These are phyloP conservation scores for Exophiala sp. DNA, from an alignment of 2,329 filamentous ascomycete genomes.

Conservation along the genomic window DNA sequence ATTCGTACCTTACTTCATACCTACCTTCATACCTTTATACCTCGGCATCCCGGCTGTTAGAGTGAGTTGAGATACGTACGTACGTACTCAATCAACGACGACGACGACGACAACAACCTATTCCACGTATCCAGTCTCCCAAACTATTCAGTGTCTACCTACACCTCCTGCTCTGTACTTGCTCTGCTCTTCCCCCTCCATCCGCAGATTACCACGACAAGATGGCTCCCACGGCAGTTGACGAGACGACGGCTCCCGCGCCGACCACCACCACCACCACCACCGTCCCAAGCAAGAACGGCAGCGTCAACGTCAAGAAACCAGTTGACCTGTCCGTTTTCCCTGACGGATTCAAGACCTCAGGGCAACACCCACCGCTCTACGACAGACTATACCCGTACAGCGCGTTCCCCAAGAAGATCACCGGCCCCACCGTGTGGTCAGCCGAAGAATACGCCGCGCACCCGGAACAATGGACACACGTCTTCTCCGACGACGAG, in stretches of 20 bases:
- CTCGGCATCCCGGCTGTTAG: too few relatives aligned
- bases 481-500: conserved; percentile 61
- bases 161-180: too few relatives aligned
- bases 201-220: not conserved
- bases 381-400: conserved; percentile 62
- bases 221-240: conserved; percentile 18
- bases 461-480: conserved; percentile 65
- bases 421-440: conserved; percentile 69
- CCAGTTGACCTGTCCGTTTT: conserved; percentile 37
- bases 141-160: not conserved
- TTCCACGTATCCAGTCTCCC: too few relatives aligned
- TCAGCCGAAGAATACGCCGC: conserved; percentile 57
- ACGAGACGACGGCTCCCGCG: too few relatives aligned
- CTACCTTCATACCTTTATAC: too few relatives aligned
- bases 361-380: conserved; percentile 66
- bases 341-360: conserved; percentile 61
- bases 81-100: too few relatives aligned
- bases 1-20: too few relatives aligned
- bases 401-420: conserved; percentile 62
- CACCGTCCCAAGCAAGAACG: not conserved
- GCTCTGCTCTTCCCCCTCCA: not conserved
- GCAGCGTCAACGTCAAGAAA: conserved; percentile 1
- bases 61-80: too few relatives aligned
- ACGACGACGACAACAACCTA: too few relatives aligned
- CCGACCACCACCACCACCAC: conserved; percentile 3